These are phyloP conservation scores for Vanderwaltozyma yarrowii DNA, from an alignment of 805 yeast genomes.

Conservation along the genomic window DNA sequence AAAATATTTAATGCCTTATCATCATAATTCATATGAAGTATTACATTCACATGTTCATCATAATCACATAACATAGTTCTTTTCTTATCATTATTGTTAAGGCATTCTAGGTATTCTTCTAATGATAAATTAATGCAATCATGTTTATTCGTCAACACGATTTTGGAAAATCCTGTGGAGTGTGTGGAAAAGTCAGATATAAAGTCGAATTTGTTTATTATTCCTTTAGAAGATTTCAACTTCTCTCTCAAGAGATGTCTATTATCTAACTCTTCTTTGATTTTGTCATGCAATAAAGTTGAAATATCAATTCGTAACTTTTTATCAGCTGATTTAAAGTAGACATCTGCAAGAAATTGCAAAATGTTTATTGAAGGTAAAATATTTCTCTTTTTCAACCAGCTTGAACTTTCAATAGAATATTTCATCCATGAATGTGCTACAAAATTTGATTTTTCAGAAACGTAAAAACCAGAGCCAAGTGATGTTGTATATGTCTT, in stretches of 20 bases:
- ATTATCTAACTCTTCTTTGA: conserved; percentile 32
- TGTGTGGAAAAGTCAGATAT: conserved; percentile 45
- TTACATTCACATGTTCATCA: conserved; percentile 22
- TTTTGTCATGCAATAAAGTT: conserved; percentile 19
- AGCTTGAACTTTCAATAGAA: conserved; percentile 39
- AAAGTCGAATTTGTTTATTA: conserved; percentile 31
- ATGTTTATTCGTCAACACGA: conserved; percentile 31
- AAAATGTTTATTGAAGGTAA: conserved; percentile 45
- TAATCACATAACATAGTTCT: neutral
- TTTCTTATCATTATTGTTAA: neutral
- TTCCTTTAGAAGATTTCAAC: conserved; percentile 27
- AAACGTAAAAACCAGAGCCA: conserved; percentile 46
- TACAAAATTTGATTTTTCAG: conserved; percentile 50
- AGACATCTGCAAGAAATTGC: conserved; percentile 38
- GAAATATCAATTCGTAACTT: conserved; percentile 28
- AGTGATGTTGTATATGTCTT: conserved; percentile 40
- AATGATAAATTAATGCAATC: conserved; percentile 28
- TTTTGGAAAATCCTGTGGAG: conserved; percentile 45
- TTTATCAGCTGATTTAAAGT: conserved; percentile 32
- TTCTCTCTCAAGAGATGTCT: conserved; percentile 31
- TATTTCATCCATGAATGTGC: conserved; percentile 44
- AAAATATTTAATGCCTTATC: conserved; percentile 35
- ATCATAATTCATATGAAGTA: conserved; percentile 37
- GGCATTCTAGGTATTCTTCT: conserved; percentile 21
- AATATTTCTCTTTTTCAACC: conserved; percentile 39